Conservation (phyloP, 805 yeast genomes). For the Ogataea allantospora region DNA sequence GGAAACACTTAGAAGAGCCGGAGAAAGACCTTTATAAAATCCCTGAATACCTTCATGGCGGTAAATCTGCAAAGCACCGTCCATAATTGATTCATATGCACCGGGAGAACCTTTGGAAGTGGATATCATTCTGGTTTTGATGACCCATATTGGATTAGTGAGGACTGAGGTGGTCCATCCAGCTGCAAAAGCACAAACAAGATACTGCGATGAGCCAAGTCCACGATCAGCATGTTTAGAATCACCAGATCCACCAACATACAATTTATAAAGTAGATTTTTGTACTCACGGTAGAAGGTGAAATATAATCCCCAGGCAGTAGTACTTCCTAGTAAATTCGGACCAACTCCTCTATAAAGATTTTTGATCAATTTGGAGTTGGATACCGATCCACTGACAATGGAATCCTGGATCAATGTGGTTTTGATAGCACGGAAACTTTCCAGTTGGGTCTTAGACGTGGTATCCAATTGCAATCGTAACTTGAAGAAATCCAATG, state of each 20-base stretch:
- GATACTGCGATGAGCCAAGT: conserved; percentile 44
- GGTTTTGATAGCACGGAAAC: conserved; percentile 26
- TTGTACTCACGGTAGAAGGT: conserved; percentile 68
- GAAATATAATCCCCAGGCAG: conserved; percentile 90
- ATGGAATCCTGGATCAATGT: conserved; percentile 18
- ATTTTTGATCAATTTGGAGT: conserved; percentile 25
- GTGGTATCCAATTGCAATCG: conserved; percentile 66
- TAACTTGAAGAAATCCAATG: conserved; percentile 81
- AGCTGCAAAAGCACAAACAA: conserved; percentile 60
- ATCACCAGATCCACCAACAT: conserved; percentile 3
- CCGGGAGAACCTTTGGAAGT: conserved; percentile 42
- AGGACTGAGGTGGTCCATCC: conserved; percentile 72
- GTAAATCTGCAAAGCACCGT: conserved; percentile 54
- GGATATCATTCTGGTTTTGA: conserved; percentile 84
- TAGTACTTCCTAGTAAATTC: conserved; percentile 77
- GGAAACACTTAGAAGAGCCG: conserved; percentile 75
- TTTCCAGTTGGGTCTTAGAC: conserved; percentile 30
- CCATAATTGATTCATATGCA: conserved; percentile 56
- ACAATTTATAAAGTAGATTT: conserved; percentile 15
- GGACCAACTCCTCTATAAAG: conserved; percentile 77
- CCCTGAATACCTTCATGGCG: conserved; percentile 60
- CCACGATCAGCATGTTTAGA: conserved; percentile 36
- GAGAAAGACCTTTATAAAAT: conserved; percentile 78
- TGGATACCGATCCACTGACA: conserved; percentile 6
- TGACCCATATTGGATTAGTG: conserved; percentile 95